These are phyloP conservation scores for Colletotrichum tropicale DNA, from an alignment of 2,329 filamentous ascomycete species.

Conservation along the genomic window DNA sequence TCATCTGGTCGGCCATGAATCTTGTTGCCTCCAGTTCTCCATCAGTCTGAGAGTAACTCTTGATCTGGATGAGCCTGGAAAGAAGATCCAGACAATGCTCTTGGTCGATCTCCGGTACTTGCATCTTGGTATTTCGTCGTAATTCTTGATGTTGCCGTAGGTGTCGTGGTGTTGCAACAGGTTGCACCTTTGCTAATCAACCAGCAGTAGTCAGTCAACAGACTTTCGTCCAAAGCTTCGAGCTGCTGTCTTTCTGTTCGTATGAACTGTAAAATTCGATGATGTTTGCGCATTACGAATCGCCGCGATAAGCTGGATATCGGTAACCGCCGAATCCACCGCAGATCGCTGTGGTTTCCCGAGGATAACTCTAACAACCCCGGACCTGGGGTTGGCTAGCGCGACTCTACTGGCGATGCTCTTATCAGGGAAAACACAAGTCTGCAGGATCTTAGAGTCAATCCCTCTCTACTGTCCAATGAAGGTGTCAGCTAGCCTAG, in stretches of 20 bases:
- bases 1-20: slow-evolving; percentile 25
- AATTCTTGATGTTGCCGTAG: not conserved
- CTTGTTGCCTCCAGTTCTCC: slow-evolving; percentile 26
- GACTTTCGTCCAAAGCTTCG: not conserved
- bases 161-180: not conserved
- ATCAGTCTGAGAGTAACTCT: slow-evolving; percentile 31
- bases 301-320: not conserved
- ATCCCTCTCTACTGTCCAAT: not conserved
- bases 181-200: not conserved
- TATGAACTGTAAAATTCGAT: not conserved
- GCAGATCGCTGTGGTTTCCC: not conserved
- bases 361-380: not conserved
- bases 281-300: not conserved
- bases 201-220: not conserved
- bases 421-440: not conserved
- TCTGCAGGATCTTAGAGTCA: not conserved
- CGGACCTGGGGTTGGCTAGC: not conserved
- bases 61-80: slow-evolving; percentile 28
- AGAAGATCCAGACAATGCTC: slow-evolving; percentile 25
- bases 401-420: not conserved
- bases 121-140: not conserved
- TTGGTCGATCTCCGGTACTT: slow-evolving; percentile 26
- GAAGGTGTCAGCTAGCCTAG: not conserved
- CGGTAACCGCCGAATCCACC: not conserved
- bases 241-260: not conserved